These are phyloP conservation scores for Cryphonectria japonica DNA, from an alignment of 2,329 filamentous ascomycete genomes.

Conservation along the genomic window DNA sequence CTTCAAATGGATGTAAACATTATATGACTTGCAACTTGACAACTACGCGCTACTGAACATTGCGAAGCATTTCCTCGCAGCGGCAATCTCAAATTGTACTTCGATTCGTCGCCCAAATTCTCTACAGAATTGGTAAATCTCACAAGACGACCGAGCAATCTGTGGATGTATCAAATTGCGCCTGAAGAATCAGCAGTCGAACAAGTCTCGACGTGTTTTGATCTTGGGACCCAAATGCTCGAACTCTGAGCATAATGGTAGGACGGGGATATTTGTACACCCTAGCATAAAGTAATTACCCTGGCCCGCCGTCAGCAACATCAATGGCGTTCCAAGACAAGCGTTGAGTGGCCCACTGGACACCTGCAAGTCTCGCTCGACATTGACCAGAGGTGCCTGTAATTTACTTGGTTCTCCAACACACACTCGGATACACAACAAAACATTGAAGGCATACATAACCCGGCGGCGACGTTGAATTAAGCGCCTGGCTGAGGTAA, in stretches of 20 bases:
- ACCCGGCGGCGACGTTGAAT: background rate
- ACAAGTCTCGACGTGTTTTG: too few species aligned
- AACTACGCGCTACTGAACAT: too few species aligned
- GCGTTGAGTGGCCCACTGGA: background rate
- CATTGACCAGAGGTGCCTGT: background rate
- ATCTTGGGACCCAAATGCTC: too few species aligned
- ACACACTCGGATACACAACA: background rate
- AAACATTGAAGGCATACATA: background rate
- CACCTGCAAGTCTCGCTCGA: background rate
- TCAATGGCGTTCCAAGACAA: background rate
- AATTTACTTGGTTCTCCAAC: background rate
- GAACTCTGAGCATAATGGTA: too few species aligned
- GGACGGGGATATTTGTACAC: too few species aligned
- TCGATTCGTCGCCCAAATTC: background rate
- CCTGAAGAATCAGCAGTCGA: too few species aligned
- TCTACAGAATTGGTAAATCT: background rate
- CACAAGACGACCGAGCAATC: too few species aligned
- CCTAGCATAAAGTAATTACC: too few species aligned
- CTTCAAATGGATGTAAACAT: too few species aligned
- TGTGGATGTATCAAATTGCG: too few species aligned
- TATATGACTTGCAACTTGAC: too few species aligned
- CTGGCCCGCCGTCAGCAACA: too few species aligned
- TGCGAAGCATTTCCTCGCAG: background rate
- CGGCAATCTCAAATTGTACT: background rate
- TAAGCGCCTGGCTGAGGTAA: constrained; percentile 10